Evolutionary conservation across 208 protist species (phyloP).

Genomic region (Trypanosoma scelopori): DNA sequence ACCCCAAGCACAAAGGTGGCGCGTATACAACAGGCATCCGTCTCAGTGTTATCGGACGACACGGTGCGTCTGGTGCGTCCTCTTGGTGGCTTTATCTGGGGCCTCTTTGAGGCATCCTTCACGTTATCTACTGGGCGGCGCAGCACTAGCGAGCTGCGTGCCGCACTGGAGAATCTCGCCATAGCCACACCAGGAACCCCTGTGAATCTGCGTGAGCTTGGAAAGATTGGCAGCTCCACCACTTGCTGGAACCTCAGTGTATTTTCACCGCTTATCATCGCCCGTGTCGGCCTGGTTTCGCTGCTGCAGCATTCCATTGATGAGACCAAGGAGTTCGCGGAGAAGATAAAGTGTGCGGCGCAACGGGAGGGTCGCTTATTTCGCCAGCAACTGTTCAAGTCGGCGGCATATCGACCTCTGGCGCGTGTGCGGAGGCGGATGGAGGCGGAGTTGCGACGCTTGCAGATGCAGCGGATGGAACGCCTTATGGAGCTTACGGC

Average conservation of each 20-base stretch:
- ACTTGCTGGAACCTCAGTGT: slow-evolving; percentile 67
- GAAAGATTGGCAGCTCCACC: slow-evolving; percentile 52
- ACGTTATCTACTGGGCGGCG: slow-evolving; percentile 65
- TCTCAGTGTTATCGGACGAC: neutral
- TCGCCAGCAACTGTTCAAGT: slow-evolving; percentile 35
- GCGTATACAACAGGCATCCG: neutral
- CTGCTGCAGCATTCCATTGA: slow-evolving; percentile 61
- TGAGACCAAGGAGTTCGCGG: slow-evolving; percentile 66
- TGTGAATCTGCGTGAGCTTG: slow-evolving; percentile 28
- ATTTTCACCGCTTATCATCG: slow-evolving; percentile 61
- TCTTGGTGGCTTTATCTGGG: slow-evolving; percentile 83
- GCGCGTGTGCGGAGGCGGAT: slow-evolving; percentile 55
- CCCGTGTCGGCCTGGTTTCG: slow-evolving; percentile 63
- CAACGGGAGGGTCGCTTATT: slow-evolving; percentile 31
- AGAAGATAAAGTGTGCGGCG: slow-evolving; percentile 46
- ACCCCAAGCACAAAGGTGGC: slow-evolving; percentile 27
- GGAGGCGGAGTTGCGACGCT: slow-evolving; percentile 39
- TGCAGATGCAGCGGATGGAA: slow-evolving; percentile 38
- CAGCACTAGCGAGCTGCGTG: slow-evolving; percentile 39
- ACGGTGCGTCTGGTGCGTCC: slow-evolving; percentile 19
- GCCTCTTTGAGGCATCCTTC: slow-evolving; percentile 71
- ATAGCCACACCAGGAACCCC: neutral
- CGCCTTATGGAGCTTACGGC: slow-evolving; percentile 28
- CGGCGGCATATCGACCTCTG: slow-evolving; percentile 56
- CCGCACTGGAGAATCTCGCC: slow-evolving; percentile 28